phyloP scores from a whole-genome alignment of 1,139 yeast genomes.

The Kazachstania sp. region DNA sequence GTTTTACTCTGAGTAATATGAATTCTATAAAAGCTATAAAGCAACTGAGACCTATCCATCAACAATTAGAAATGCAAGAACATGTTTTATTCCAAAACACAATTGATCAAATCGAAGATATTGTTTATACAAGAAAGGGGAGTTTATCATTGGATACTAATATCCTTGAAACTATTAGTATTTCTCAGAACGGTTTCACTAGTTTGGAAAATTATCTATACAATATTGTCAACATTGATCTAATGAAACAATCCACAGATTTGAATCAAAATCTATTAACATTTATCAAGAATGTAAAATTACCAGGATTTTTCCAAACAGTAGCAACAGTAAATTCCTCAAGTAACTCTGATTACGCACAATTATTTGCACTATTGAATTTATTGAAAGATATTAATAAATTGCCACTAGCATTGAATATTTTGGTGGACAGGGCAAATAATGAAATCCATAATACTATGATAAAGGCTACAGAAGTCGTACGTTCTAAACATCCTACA shows the following conservation, averaged over 20 bases:
- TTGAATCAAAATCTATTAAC: conserved; percentile 36
- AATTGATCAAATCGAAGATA: conserved; percentile 67
- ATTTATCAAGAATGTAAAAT: conserved; percentile 32
- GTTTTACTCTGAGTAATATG: conserved; percentile 48
- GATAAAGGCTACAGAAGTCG: conserved; percentile 56
- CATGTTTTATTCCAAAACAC: conserved; percentile 60
- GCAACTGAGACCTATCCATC: conserved; percentile 49
- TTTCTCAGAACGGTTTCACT: conserved; percentile 32
- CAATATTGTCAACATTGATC: conserved; percentile 51
- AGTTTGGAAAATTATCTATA: conserved; percentile 49
- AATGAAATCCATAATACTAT: conserved; percentile 47
- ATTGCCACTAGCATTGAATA: conserved; percentile 51
- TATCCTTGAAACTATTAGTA: conserved; percentile 17
- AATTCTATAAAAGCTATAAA: conserved; percentile 57
- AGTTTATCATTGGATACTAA: conserved; percentile 10
- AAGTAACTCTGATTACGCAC: conserved; percentile 16
- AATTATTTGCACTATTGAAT: conserved; percentile 38
- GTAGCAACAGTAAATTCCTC: background rate
- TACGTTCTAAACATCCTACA: conserved; percentile 46
- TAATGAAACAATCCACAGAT: conserved; percentile 41
- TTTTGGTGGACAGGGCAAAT: conserved; percentile 42
- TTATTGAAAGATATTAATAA: conserved; percentile 57
- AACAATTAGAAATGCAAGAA: conserved; percentile 55
- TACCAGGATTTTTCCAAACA: conserved; percentile 4
- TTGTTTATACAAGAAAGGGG: conserved; percentile 54